A percentile compares a stretch with the other conserved stretches of the same genome.
Evolutionary conservation across 1,139 yeast genomes (phyloP).

Genomic region (Meyerozyma athensensis): DNA sequence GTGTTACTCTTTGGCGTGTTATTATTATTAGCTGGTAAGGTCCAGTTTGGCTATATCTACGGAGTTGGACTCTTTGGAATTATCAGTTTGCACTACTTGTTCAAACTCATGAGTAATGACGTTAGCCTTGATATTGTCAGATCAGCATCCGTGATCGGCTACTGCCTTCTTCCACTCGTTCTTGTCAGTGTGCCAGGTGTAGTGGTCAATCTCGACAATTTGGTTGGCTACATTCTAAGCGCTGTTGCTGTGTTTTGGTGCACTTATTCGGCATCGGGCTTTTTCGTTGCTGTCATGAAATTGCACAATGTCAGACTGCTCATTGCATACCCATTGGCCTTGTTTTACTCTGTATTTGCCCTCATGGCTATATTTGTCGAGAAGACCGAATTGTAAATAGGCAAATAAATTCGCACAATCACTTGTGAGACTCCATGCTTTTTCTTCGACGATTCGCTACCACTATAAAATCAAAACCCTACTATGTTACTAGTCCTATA

Average conservation of each 20-base stretch:
- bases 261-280: slow-evolving; percentile 90
- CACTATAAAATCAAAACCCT: slow-evolving; percentile 22
- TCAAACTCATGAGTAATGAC: slow-evolving; percentile 75
- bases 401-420: slow-evolving; percentile 1
- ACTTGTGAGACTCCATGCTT: not conserved
- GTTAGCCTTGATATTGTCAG: slow-evolving; percentile 61
- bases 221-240: slow-evolving; percentile 68
- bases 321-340: slow-evolving; percentile 89
- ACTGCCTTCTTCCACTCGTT: slow-evolving; percentile 87
- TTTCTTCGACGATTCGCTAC: not conserved
- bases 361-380: slow-evolving; percentile 91
- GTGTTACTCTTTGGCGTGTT: slow-evolving; percentile 86
- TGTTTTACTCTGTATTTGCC: slow-evolving; percentile 92
- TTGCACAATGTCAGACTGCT: slow-evolving; percentile 82
- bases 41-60: slow-evolving; percentile 93
- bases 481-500: slow-evolving; percentile 83
- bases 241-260: slow-evolving; percentile 84
- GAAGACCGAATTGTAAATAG: slow-evolving; percentile 20
- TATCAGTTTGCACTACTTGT: slow-evolving; percentile 72
- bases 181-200: slow-evolving; percentile 74
- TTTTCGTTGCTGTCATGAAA: slow-evolving; percentile 81
- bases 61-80: slow-evolving; percentile 96
- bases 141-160: slow-evolving; percentile 90
- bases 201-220: slow-evolving; percentile 62
- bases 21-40: slow-evolving; percentile 79